Conservation (phyloP, 1,139 yeast genomes). For the Pichia sp. region DNA sequence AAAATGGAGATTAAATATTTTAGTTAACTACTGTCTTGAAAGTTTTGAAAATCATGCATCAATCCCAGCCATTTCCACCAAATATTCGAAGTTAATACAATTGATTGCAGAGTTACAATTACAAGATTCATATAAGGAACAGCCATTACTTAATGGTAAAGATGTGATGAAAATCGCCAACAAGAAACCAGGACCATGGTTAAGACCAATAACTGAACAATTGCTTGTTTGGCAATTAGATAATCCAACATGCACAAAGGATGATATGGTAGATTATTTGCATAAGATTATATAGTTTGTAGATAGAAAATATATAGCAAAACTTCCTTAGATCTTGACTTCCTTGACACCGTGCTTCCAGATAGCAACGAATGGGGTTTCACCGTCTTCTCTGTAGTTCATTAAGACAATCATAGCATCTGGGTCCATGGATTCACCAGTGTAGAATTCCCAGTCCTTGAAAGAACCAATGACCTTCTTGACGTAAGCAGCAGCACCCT, state of each 20-base stretch:
- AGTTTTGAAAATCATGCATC: constrained; percentile 18
- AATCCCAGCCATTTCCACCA: constrained; percentile 4
- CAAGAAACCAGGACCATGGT: constrained; percentile 84
- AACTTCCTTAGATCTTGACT: constrained; percentile 70
- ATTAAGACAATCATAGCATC: constrained; percentile 97
- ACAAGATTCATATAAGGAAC: constrained; percentile 42
- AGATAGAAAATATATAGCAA: background rate
- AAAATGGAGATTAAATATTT: constrained; percentile 46
- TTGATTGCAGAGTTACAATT: constrained; percentile 36
- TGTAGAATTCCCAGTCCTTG: constrained; percentile 99
- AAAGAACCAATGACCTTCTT: constrained; percentile 93
- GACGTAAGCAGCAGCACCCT: constrained; percentile 94
- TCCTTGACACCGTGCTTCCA: constrained; percentile 98
- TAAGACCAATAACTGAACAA: constrained; percentile 52
- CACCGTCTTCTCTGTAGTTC: constrained; percentile 99
- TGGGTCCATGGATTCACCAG: constrained; percentile 99
- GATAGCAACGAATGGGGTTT: constrained; percentile 94
- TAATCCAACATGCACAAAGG: constrained; percentile 52
- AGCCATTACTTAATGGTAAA: constrained; percentile 70
- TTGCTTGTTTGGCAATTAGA: constrained; percentile 76
- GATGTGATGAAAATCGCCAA: constrained; percentile 49
- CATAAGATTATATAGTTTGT: constrained; percentile 23
- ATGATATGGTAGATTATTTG: constrained; percentile 52
- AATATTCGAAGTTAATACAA: constrained; percentile 15
- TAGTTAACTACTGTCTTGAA: constrained; percentile 25